Evolutionary conservation across 1,139 yeast genomes (phyloP).

Genomic region (Dujonia santamariae): DNA sequence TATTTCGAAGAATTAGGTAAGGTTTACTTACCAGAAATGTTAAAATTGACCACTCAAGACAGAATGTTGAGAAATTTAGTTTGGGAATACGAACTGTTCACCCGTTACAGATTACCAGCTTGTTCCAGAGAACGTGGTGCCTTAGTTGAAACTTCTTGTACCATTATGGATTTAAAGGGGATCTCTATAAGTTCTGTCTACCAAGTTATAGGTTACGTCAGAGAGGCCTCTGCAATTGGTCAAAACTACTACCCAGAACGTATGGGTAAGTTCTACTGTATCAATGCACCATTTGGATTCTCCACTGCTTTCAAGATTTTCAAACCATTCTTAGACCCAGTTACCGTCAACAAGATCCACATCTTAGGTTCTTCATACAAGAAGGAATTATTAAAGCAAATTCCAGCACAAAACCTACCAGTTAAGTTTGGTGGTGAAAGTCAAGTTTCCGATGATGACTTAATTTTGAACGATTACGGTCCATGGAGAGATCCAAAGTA

Average conservation of each 20-base stretch:
- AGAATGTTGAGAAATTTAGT: constrained; percentile 94
- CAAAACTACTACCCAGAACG: constrained; percentile 99
- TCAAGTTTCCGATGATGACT: constrained; percentile 67
- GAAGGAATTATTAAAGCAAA: constrained; percentile 82
- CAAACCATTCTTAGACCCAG: constrained; percentile 95
- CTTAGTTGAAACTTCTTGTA: constrained; percentile 92
- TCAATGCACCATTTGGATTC: constrained; percentile 97
- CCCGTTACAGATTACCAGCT: constrained; percentile 83
- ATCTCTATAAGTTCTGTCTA: constrained; percentile 81
- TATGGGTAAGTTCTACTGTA: constrained; percentile 95
- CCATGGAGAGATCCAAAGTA: constrained; percentile 93
- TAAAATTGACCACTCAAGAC: constrained; percentile 90
- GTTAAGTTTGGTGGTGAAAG: constrained; percentile 85
- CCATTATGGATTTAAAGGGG: constrained; percentile 92
- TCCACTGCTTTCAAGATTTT: constrained; percentile 88
- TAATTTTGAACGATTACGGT: constrained; percentile 86
- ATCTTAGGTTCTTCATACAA: constrained; percentile 79
- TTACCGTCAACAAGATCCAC: constrained; percentile 94
- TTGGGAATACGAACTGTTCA: constrained; percentile 96
- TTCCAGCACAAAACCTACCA: constrained; percentile 92
- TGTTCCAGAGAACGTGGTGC: constrained; percentile 79
- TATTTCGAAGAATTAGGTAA: constrained; percentile 92
- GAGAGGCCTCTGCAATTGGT: constrained; percentile 90
- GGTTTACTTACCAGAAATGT: constrained; percentile 86
- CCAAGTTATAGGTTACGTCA: constrained; percentile 82